Base-by-base conservation (phyloP, 345 rosid genomes). In the Brassica rapa region DNA sequence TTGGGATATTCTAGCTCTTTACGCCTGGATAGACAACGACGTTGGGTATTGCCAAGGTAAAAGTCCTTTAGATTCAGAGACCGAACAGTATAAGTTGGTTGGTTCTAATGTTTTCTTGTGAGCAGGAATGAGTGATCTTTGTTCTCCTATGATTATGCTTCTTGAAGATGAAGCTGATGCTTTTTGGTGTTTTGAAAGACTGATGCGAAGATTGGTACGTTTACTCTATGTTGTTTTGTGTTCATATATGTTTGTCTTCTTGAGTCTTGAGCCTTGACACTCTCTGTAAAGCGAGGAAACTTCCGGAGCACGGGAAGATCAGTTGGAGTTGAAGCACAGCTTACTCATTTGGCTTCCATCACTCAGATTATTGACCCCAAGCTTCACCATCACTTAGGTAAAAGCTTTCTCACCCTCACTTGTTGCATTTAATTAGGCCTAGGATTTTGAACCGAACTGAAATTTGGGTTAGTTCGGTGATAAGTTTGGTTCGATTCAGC, bases 141-240 rank as follows among this genome's bases (percentile, higher is more conserved):
- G 99, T 81, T 95, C 98, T 39, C 99, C 99, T 39, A 95, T 95
- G 99, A 91, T 95, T 79, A 88, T 95, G 41, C 96, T 95, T 83
- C 92, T 93, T 55, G 89, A 93, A 39, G 86, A 93, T 55, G 99
- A 95, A 87, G 97, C 97, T 68, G 98, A 93, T 86, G 90, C 98
- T 15, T 95, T 95, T 87, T 93, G 99, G 99, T 93, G 98, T 86
- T 95, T 95, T 10, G 99, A 95, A 78, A 88, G 94, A 49, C 75
- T 95, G 85, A 95, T 95, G 99, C 96, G 96, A 46, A 83, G 99
- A 90, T 88, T 93, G 99, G 99, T 93, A 88, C 16, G 56, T 51
- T 41, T n/a, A 14, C 19, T 12, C 6, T 51, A 24, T 53, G 41
- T 19, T 61, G 73, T 12, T 64, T 55, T 62, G 67, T 51, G 7